A percentile compares a stretch with the other conserved stretches of the same genome.
Evolutionary conservation across 257 asterid genomes (phyloP).

Genomic region (Ilex asprella): DNA sequence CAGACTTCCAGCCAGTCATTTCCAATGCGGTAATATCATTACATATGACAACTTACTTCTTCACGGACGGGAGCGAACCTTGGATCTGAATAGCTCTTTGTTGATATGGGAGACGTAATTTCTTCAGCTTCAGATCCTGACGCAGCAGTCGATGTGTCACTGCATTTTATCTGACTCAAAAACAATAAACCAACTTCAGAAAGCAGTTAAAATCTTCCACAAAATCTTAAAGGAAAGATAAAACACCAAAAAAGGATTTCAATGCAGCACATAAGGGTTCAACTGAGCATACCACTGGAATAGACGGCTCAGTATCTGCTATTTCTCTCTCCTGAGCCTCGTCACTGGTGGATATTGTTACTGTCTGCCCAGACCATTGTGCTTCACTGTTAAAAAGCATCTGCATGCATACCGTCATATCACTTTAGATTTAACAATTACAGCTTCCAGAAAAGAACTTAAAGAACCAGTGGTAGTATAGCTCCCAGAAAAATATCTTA

Average conservation of each 20-base stretch:
- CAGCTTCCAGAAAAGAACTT: not conserved
- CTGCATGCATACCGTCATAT: slow-evolving; percentile 3
- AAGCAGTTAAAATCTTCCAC: not conserved
- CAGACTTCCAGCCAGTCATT: too few relatives aligned
- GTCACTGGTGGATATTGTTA: not conserved
- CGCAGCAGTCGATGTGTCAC: slow-evolving; percentile 8
- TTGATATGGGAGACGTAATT: not conserved
- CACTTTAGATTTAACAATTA: not conserved
- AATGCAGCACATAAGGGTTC: not conserved
- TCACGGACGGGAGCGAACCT: slow-evolving; percentile 12
- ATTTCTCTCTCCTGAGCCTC: not conserved
- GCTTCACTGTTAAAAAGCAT: slow-evolving; percentile 14
- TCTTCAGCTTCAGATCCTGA: slow-evolving; percentile 15
- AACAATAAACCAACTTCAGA: not conserved
- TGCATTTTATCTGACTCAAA: slow-evolving; percentile 8
- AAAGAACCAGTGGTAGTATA: not conserved
- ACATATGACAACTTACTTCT: slow-evolving; percentile 5
- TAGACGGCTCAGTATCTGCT: slow-evolving; percentile 1
- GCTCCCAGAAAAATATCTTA: not conserved
- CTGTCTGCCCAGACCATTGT: slow-evolving; percentile 4
- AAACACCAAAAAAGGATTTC: not conserved
- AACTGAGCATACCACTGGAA: slow-evolving; percentile 4
- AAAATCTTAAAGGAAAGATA: too few relatives aligned
- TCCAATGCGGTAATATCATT: too few relatives aligned
- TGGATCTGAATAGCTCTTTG: slow-evolving; percentile 4